Evolutionary conservation across 1,139 yeast species (phyloP).

Genomic region (Pneumocystis wakefieldiae): DNA sequence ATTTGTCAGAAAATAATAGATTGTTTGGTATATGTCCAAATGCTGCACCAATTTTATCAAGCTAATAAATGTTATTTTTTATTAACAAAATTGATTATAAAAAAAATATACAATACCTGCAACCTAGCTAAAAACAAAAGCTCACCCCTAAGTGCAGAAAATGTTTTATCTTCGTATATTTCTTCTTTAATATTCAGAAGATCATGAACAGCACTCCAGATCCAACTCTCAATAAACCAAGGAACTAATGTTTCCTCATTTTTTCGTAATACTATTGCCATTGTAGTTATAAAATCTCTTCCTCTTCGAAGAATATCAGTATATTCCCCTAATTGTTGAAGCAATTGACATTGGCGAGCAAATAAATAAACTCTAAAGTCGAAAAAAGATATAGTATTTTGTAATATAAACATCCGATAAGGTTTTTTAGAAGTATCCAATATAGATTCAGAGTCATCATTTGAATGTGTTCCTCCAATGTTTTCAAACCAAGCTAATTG

Average conservation of each 20-base stretch:
- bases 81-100: neutral
- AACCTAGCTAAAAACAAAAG: neutral
- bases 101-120: neutral
- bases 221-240: neutral
- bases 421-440: constrained; percentile 4
- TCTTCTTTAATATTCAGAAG: neutral
- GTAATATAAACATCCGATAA: constrained; percentile 24
- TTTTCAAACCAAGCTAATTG: neutral
- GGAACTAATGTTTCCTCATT: neutral
- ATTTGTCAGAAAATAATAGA: neutral
- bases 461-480: constrained; percentile 1
- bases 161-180: neutral
- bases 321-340: constrained; percentile 14
- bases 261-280: constrained; percentile 7
- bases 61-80: neutral
- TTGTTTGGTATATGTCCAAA: neutral
- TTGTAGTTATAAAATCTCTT: constrained; percentile 14
- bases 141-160: neutral
- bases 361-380: constrained; percentile 31
- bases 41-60: neutral
- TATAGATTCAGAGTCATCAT: constrained; percentile 3
- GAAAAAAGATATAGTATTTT: constrained; percentile 27
- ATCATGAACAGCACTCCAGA: neutral
- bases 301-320: constrained; percentile 17
- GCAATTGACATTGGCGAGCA: constrained; percentile 28